phyloP scores from a whole-genome alignment of 2,329 filamentous ascomycete genomes.

The Ascochyta fabae region DNA sequence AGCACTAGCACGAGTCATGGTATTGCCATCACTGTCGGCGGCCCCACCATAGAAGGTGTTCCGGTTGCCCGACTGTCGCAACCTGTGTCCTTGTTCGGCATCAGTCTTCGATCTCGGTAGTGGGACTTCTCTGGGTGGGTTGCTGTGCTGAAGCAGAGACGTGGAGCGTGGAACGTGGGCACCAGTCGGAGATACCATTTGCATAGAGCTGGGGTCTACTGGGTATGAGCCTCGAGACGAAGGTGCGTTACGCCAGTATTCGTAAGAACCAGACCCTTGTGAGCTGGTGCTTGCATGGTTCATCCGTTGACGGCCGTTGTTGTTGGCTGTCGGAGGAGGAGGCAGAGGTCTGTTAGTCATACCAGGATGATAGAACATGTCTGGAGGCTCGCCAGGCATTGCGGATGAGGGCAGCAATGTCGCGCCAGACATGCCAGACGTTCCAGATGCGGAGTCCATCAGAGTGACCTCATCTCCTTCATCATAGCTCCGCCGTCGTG shows the following conservation, averaged over 20 bases:
- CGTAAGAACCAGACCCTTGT: conserved; percentile 54
- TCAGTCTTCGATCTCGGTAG: conserved; percentile 95
- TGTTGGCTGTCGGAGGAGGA: conserved; percentile 66
- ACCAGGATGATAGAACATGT: conserved; percentile 93
- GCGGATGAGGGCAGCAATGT: conserved; percentile 39
- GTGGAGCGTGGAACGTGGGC: conserved; percentile 47
- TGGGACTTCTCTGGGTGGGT: conserved; percentile 76
- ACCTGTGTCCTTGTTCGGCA: conserved; percentile 67
- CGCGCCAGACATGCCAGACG: conserved; percentile 36
- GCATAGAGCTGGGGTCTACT: conserved; percentile 36
- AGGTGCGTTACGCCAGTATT: conserved; percentile 47
- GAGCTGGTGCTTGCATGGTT: conserved; percentile 44
- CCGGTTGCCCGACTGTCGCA: conserved; percentile 50
- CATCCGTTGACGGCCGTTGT: conserved; percentile 52
- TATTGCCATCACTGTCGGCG: conserved; percentile 57
- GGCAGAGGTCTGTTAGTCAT: conserved; percentile 68
- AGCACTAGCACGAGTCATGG: conserved; percentile 58
- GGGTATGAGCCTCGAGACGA: conserved; percentile 42
- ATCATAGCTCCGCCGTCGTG: conserved; percentile 82
- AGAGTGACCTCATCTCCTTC: conserved; percentile 79
- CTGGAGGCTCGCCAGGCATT: conserved; percentile 70
- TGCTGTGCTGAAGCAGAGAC: conserved; percentile 82
- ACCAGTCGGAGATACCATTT: conserved; percentile 43
- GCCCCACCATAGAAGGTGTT: conserved; percentile 45
- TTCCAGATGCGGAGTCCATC: conserved; percentile 44